Conservation (phyloP, 805 yeast species). For the Torulaspora quercuum region DNA sequence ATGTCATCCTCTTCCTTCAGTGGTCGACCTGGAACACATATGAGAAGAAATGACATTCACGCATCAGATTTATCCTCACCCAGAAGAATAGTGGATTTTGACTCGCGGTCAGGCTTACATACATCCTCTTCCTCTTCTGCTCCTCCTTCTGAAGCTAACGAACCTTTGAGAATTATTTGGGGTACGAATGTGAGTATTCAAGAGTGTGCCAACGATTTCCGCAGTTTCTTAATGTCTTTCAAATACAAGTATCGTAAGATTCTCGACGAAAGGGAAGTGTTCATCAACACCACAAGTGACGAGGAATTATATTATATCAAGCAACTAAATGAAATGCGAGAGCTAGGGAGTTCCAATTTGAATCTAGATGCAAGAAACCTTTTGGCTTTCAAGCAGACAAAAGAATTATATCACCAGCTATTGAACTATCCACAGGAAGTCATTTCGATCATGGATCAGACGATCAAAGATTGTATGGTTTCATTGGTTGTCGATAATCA, state of each 20-base stretch:
- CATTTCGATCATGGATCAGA: slow-evolving; percentile 96
- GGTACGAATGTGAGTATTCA: slow-evolving; percentile 95
- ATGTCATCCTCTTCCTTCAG: slow-evolving; percentile 25
- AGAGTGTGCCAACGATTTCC: slow-evolving; percentile 75
- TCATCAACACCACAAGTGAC: slow-evolving; percentile 50
- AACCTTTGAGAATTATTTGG: slow-evolving; percentile 92
- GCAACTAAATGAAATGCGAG: slow-evolving; percentile 69
- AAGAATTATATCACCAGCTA: slow-evolving; percentile 77
- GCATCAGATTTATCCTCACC: slow-evolving; percentile 74
- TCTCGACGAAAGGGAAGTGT: slow-evolving; percentile 38
- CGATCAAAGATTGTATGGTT: slow-evolving; percentile 84
- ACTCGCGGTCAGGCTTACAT: slow-evolving; percentile 31
- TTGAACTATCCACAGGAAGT: slow-evolving; percentile 95
- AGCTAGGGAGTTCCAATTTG: slow-evolving; percentile 73
- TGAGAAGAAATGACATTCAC: slow-evolving; percentile 76
- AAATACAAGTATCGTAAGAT: slow-evolving; percentile 67
- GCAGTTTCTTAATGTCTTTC: slow-evolving; percentile 80
- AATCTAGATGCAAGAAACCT: slow-evolving; percentile 82
- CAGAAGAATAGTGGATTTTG: slow-evolving; percentile 56
- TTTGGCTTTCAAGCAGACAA: slow-evolving; percentile 68
- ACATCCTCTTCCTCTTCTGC: slow-evolving; percentile 31
- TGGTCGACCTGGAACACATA: slow-evolving; percentile 41
- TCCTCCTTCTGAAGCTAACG: slow-evolving; percentile 45
- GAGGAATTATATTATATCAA: slow-evolving; percentile 72
- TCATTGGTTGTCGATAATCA: slow-evolving; percentile 58